These are phyloP conservation scores for Allium cepa DNA, from an alignment of 106 monocot species.

Conservation along the genomic window DNA sequence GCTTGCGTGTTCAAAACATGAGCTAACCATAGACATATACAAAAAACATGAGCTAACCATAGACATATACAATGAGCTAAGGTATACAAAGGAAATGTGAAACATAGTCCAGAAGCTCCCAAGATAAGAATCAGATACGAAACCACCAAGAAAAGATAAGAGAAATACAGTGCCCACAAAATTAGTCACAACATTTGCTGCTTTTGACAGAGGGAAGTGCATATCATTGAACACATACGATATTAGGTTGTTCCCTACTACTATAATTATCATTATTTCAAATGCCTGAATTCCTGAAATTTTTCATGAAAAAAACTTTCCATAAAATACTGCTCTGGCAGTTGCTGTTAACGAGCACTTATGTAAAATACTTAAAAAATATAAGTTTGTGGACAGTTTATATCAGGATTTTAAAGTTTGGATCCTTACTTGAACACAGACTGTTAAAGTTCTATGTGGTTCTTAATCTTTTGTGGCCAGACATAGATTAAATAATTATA, in stretches of 20 bases:
- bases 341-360: no score
- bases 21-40: no score
- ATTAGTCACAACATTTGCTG: slow-evolving; percentile 92
- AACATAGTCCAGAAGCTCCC: slow-evolving; percentile 96
- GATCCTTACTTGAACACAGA: background rate
- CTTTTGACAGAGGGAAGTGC: slow-evolving; percentile 72
- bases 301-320: background rate
- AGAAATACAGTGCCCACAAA: slow-evolving; percentile 90
- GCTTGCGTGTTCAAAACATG: background rate
- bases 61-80: no score
- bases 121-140: slow-evolving; percentile 92
- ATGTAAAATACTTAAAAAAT: no score
- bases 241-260: slow-evolving; percentile 93
- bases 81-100: slow-evolving; percentile 64
- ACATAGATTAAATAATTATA: background rate
- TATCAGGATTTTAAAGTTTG: background rate
- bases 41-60: background rate
- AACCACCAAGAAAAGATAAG: slow-evolving; percentile 81
- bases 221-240: slow-evolving; percentile 96
- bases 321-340: background rate
- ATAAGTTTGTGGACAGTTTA: no score
- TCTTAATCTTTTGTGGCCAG: background rate
- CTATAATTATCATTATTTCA: slow-evolving; percentile 94
- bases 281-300: slow-evolving; percentile 71
- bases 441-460: no score